phyloP scores from a whole-genome alignment of 208 protist genomes.

The Trypanosoma vivax region DNA sequence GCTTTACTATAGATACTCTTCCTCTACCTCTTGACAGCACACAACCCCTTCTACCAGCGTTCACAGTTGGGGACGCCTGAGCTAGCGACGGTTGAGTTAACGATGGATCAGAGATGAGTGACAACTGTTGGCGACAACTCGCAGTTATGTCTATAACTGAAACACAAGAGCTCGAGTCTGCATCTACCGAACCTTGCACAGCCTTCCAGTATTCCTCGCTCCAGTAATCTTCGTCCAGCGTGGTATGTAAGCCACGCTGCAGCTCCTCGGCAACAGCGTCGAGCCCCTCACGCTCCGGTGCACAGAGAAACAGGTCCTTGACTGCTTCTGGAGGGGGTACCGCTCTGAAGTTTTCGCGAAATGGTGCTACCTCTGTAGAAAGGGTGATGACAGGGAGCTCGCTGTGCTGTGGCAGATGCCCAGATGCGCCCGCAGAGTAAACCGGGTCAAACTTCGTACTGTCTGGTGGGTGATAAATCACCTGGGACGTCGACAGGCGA shows the following conservation, averaged over 20 bases:
- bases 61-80: neutral
- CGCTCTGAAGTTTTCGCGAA: neutral
- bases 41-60: neutral
- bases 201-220: slow-evolving; percentile 55
- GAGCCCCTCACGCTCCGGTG: slow-evolving; percentile 40
- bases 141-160: slow-evolving; percentile 1
- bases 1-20: neutral
- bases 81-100: too few species aligned
- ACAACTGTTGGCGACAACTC: neutral
- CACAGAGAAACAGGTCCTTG: slow-evolving; percentile 9
- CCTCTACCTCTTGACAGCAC: neutral
- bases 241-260: slow-evolving; percentile 1
- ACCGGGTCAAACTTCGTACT: slow-evolving; percentile 43
- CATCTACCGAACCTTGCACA: slow-evolving; percentile 19
- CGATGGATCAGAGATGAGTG: too few species aligned
- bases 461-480: slow-evolving; percentile 57
- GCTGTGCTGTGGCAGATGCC: slow-evolving; percentile 18
- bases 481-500: slow-evolving; percentile 16
- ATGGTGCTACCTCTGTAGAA: slow-evolving; percentile 21
- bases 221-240: slow-evolving; percentile 54
- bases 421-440: slow-evolving; percentile 24
- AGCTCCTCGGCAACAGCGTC: slow-evolving; percentile 39
- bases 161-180: slow-evolving; percentile 20
- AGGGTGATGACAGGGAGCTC: slow-evolving; percentile 46
- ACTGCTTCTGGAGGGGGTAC: neutral